phyloP scores from a whole-genome alignment of 2,329 filamentous ascomycete genomes.

The Ophiostoma piceae region DNA sequence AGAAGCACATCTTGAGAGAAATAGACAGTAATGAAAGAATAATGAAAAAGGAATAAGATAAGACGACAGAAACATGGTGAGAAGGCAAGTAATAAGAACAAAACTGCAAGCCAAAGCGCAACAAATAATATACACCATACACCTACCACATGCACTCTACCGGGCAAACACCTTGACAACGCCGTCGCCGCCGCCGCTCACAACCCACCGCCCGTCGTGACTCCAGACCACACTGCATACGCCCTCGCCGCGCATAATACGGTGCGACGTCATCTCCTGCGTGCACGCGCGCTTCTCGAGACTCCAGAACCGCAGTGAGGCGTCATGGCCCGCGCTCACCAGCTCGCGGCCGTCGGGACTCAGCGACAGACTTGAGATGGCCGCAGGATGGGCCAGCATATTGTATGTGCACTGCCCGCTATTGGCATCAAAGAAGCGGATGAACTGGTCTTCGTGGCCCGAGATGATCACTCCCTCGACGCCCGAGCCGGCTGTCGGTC shows the following conservation, averaged over 20 bases:
- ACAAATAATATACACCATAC: neutral
- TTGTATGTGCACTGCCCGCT: conserved; percentile 99
- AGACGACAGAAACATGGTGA: neutral
- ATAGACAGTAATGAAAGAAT: neutral
- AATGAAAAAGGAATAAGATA: neutral
- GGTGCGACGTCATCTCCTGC: conserved; percentile 89
- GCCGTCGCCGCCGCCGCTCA: conserved; percentile 90
- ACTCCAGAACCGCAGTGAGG: conserved; percentile 93
- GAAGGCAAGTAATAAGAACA: neutral
- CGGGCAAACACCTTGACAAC: conserved; percentile 86
- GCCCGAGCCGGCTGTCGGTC: conserved; percentile 62
- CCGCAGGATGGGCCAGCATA: conserved; percentile 92
- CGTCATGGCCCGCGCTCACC: conserved; percentile 92
- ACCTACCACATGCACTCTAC: conserved; percentile 31
- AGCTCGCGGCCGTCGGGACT: conserved; percentile 91
- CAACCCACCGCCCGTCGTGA: conserved; percentile 88
- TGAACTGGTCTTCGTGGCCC: conserved; percentile 92
- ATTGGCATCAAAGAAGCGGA: conserved; percentile 97
- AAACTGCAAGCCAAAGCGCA: neutral
- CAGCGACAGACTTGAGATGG: conserved; percentile 85
- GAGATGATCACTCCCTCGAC: conserved; percentile 86
- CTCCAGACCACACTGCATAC: conserved; percentile 95
- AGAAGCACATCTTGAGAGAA: neutral
- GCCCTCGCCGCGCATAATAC: conserved; percentile 92
- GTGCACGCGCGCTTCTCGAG: conserved; percentile 92